Evolutionary conservation across 2,329 filamentous ascomycete species (phyloP), one percentile per base, ranked within the genome.

Genomic region (Penicillium aurantiogriseum): DNA sequence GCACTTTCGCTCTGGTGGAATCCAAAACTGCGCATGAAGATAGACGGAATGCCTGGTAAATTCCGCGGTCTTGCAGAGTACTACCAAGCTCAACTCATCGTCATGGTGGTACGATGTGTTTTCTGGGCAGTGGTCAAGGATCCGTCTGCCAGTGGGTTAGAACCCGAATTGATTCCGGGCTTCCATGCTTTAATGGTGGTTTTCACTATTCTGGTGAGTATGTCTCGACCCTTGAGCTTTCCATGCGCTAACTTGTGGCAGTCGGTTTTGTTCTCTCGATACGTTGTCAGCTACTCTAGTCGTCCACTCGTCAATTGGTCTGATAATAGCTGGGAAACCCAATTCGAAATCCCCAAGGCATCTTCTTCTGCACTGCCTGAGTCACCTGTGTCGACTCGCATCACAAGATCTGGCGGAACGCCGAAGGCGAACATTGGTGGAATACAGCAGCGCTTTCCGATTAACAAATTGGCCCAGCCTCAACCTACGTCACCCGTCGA

Each of bases 1-100:
- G 68, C 77, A 43, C 53, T 79, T 27, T 78, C 76, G 6, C 65
- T 79, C 9, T 81, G 79, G 79, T 81, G 78, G 77, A 81, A 81
- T 59, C 79, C 79, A 9, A 76, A 75, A 54, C 65, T 80, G 63
- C 74, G 74, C 57, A 62, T 76, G 46, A 80, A 79, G 63, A 66
- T 80, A 15, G 69, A 75, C 54, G 76, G 76, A 39, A 67, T 70
- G 60, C 70, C 69, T 43, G 77, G 76, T 9, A 71, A 75, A 17
- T 72, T 81, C 40, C 56, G 67, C 35, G 77, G 78, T 3, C 67
- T 79, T 35, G 67, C 69, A 15, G 74, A 79, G 55, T 81, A 79
- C 60, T 81, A 81, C 59, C 67, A 77, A 59, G 66, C 77, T 3
- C 79, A 81, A 57, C 67, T 78, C n/a, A 71, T 78, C 53, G 64